Conservation (phyloP, 495 filamentous ascomycete genomes). For the Friedmanniomyces endolithicus region DNA sequence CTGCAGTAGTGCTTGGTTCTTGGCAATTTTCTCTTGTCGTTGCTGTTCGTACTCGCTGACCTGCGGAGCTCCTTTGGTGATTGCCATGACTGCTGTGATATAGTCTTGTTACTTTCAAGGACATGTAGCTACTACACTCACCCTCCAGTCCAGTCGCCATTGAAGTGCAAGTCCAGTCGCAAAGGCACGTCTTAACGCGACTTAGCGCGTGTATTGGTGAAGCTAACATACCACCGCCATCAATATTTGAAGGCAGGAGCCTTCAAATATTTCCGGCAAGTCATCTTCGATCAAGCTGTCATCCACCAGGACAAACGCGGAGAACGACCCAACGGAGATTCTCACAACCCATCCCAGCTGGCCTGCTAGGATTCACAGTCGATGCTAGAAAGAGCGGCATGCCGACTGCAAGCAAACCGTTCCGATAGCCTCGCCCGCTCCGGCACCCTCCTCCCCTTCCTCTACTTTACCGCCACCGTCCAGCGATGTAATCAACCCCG, state of each 20-base stretch:
- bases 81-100: not conserved
- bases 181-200: not conserved
- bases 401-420: not conserved
- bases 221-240: too few species aligned
- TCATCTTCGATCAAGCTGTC: too few species aligned
- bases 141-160: too few species aligned
- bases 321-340: too few species aligned
- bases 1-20: constrained; percentile 54
- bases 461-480: constrained; percentile 14
- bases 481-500: constrained; percentile 1
- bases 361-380: not conserved
- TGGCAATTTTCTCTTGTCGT: constrained; percentile 59
- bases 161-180: too few species aligned
- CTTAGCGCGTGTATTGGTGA: too few species aligned
- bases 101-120: not conserved
- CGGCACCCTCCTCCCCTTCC: constrained; percentile 7
- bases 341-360: not conserved
- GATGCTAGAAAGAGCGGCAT: not conserved
- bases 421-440: not conserved
- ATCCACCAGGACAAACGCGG: too few species aligned
- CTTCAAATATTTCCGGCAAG: too few species aligned
- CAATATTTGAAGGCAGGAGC: too few species aligned
- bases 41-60: constrained; percentile 57
- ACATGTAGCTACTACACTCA: too few species aligned
- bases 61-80: constrained; percentile 21